Evolutionary conservation across 129 eudicot species (phyloP).

Genomic region (Lonicera japonica): DNA sequence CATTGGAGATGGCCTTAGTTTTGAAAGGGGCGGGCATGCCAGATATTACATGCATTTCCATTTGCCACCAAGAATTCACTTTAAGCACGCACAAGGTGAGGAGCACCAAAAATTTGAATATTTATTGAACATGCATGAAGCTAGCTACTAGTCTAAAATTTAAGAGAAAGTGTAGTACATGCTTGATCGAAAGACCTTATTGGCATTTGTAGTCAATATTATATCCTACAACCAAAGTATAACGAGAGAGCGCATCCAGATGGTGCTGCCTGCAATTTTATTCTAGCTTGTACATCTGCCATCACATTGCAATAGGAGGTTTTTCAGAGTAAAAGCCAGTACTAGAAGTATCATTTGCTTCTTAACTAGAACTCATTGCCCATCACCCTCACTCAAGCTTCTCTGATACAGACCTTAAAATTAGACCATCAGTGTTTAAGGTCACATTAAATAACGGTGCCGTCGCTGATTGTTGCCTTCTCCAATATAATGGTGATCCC

Average conservation of each 20-base stretch:
- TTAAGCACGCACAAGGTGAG: background rate
- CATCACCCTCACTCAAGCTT: no score
- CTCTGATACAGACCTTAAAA: no score
- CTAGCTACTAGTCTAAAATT: background rate
- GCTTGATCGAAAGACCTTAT: background rate
- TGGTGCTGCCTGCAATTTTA: no score
- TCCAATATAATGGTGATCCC: slow-evolving; percentile 76
- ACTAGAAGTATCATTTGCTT: background rate
- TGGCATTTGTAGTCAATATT: background rate
- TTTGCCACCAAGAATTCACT: no score
- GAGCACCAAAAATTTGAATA: no score
- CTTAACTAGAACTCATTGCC: background rate
- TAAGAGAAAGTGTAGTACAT: background rate
- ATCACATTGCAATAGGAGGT: background rate
- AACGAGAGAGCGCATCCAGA: background rate
- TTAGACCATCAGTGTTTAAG: background rate
- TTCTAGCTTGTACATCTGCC: background rate
- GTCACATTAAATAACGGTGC: slow-evolving; percentile 47
- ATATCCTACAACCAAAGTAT: background rate
- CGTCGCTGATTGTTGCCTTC: slow-evolving; percentile 83
- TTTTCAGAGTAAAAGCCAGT: no score
- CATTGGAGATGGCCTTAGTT: no score
- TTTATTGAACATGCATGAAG: background rate
- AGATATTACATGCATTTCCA: no score
- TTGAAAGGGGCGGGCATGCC: no score